A percentile compares a stretch with the other conserved stretches of the same genome.
Conservation (phyloP, 2,329 filamentous ascomycete species). For the Neonectria faginata region DNA sequence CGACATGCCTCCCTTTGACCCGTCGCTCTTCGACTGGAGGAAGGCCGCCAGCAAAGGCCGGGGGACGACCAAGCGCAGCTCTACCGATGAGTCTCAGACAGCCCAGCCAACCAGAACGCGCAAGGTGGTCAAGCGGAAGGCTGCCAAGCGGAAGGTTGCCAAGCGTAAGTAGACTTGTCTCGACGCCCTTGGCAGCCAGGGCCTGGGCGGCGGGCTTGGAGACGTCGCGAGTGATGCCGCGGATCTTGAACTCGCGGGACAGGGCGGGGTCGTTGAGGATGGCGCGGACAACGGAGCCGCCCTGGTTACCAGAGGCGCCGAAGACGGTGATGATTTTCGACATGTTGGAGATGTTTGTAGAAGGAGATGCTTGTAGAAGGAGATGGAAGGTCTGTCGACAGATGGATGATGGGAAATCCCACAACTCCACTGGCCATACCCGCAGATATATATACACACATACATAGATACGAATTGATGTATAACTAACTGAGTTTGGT, state of each 20-base stretch:
- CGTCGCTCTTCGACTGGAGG: not conserved
- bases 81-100: not conserved
- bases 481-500: not conserved
- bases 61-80: not conserved
- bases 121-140: not conserved
- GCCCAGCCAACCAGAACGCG: not conserved
- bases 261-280: conserved; percentile 61
- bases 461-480: too few relatives aligned
- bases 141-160: not conserved
- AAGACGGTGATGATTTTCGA: conserved; percentile 59
- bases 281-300: conserved; percentile 58
- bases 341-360: conserved; percentile 35
- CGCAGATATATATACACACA: not conserved
- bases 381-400: too few relatives aligned
- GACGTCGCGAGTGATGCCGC: conserved; percentile 60
- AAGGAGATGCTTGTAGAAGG: not conserved
- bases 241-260: conserved; percentile 58
- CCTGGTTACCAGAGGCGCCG: conserved; percentile 63
- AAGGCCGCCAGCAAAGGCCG: not conserved
- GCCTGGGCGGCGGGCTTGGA: conserved; percentile 54
- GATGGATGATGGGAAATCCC: not conserved
- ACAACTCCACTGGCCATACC: conserved; percentile 51
- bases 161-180: not conserved
- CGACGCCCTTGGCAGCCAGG: conserved; percentile 55
- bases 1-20: not conserved